Conservation (phyloP, 2,329 filamentous ascomycete genomes). For the Aspergillus phoenicis region DNA sequence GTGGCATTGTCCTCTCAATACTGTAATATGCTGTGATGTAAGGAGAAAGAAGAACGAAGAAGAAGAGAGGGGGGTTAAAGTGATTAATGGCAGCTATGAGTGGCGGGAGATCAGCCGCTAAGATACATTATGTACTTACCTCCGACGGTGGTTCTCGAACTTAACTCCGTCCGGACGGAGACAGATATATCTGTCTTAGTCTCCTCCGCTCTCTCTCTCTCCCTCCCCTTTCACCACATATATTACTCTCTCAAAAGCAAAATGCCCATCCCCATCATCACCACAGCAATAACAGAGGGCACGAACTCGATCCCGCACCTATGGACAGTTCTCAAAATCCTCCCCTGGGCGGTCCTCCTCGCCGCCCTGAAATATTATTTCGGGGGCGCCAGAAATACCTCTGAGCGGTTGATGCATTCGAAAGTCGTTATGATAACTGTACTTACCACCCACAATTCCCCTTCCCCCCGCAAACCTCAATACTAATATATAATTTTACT, state of each 20-base stretch:
- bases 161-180: conserved; percentile 4
- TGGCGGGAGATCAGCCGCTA: conserved; percentile 30
- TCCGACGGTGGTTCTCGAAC: not conserved
- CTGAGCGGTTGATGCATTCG: conserved; percentile 85
- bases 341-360: conserved; percentile 56
- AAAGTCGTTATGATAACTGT: conserved; percentile 92
- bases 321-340: conserved; percentile 55
- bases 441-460: conserved; percentile 26
- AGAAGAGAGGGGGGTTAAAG: no score
- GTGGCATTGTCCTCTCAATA: not conserved
- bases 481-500: not conserved
- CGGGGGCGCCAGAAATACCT: conserved; percentile 70
- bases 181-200: conserved; percentile 7
- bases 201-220: conserved; percentile 12
- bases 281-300: conserved; percentile 58
- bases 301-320: conserved; percentile 57
- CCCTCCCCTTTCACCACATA: not conserved
- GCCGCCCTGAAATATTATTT: conserved; percentile 72
- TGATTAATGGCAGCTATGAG: conserved; percentile 15
- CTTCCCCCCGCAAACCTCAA: not conserved
- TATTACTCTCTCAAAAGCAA: not conserved
- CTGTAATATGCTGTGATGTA: not conserved
- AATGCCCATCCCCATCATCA: conserved; percentile 66
- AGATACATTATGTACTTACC: not conserved
- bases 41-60: not conserved